A percentile compares a stretch with the other conserved stretches of the same genome.
Evolutionary conservation across 345 rosid genomes (phyloP).

Genomic region (Populus davidiana): DNA sequence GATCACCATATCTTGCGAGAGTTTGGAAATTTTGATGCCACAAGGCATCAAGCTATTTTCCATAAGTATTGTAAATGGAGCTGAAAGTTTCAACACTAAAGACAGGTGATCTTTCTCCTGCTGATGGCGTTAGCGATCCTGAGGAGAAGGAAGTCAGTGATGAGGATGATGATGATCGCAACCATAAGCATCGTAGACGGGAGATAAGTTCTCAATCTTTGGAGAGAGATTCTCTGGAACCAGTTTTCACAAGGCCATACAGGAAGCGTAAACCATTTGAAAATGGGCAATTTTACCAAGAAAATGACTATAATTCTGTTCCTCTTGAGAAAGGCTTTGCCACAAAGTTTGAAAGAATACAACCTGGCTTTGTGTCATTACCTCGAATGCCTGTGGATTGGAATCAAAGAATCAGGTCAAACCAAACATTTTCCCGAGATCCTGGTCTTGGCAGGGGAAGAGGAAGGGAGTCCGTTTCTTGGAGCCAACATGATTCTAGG

Average conservation of each 20-base stretch:
- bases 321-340: conserved; percentile 44
- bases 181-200: conserved; percentile 87
- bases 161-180: conserved; percentile 96
- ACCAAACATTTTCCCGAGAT: conserved; percentile 58
- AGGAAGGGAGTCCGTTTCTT: conserved; percentile 71
- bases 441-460: conserved; percentile 75
- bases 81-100: conserved; percentile 68
- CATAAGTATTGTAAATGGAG: conserved; percentile 11
- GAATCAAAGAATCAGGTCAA: conserved; percentile 59
- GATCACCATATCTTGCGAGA: conserved; percentile 14
- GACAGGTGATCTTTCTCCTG: conserved; percentile 54
- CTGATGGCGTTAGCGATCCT: conserved; percentile 68
- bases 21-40: conserved; percentile 20
- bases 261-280: conserved; percentile 62
- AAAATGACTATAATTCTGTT: conserved; percentile 37
- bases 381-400: conserved; percentile 51
- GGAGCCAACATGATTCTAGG: conserved; percentile 71
- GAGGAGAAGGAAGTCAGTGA: conserved; percentile 95
- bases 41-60: background rate
- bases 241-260: conserved; percentile 52
- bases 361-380: conserved; percentile 42
- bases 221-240: conserved; percentile 65
- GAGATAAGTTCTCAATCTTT: conserved; percentile 66
- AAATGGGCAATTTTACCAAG: conserved; percentile 59
- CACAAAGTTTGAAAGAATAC: conserved; percentile 56